These are phyloP conservation scores for Euptelea pleiosperma DNA, from an alignment of 164 flowering plant genomes.

Conservation along the genomic window DNA sequence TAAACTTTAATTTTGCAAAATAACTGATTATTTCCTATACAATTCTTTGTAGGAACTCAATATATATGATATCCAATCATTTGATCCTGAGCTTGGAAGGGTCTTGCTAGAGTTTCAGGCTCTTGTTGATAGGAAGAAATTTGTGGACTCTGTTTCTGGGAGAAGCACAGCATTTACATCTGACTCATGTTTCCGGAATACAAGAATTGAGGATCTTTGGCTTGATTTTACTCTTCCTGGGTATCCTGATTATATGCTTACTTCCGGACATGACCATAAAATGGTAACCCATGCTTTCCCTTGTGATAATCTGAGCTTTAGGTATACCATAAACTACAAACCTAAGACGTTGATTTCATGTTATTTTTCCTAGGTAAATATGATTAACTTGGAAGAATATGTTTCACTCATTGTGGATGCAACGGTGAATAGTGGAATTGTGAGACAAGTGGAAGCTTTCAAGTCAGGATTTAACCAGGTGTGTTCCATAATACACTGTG, in stretches of 20 bases:
- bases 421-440: slow-evolving; percentile 65
- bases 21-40: slow-evolving; percentile 1
- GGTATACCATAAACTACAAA: neutral
- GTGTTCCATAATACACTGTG: neutral
- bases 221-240: slow-evolving; percentile 95
- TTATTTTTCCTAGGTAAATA: slow-evolving; percentile 50
- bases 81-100: slow-evolving; percentile 85
- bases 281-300: slow-evolving; percentile 40
- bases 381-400: slow-evolving; percentile 71
- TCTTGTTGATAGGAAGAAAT: slow-evolving; percentile 45
- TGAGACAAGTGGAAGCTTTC: slow-evolving; percentile 87
- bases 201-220: slow-evolving; percentile 78
- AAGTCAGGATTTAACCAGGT: slow-evolving; percentile 94
- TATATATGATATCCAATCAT: slow-evolving; percentile 64
- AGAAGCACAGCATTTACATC: slow-evolving; percentile 15
- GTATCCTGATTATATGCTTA: slow-evolving; percentile 66
- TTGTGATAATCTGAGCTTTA: neutral
- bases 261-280: slow-evolving; percentile 30
- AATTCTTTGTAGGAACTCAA: slow-evolving; percentile 58
- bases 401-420: slow-evolving; percentile 72
- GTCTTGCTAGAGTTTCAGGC: slow-evolving; percentile 82
- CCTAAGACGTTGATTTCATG: slow-evolving; percentile 1
- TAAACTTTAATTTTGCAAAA: slow-evolving; percentile 4
- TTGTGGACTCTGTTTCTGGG: slow-evolving; percentile 21
- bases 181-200: slow-evolving; percentile 38